These are phyloP conservation scores for Ceratobasidium sp. DNA, from an alignment of 1,284 basidiomycete species.

Conservation along the genomic window DNA sequence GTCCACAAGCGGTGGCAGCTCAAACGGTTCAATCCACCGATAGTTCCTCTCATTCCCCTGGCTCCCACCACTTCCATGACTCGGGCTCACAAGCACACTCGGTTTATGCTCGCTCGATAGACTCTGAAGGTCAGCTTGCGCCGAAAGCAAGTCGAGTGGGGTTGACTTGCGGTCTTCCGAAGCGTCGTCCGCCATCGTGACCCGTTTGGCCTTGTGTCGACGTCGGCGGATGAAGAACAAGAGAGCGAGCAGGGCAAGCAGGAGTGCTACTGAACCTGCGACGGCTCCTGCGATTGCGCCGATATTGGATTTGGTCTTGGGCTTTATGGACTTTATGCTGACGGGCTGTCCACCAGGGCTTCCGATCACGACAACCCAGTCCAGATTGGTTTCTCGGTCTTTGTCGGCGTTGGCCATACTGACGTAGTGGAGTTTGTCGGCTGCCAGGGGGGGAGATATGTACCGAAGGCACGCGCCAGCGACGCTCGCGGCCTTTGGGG, in stretches of 20 bases:
- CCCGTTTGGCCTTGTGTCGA: not conserved
- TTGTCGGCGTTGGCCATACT: constrained; percentile 36
- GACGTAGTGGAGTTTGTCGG: constrained; percentile 15
- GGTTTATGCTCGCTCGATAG: constrained; percentile 16
- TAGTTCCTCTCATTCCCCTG: constrained; percentile 9
- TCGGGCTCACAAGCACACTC: constrained; percentile 16
- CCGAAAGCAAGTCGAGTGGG: constrained; percentile 13
- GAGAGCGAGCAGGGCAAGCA: constrained; percentile 1
- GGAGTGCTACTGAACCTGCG: constrained; percentile 12
- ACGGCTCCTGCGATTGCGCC: constrained; percentile 29
- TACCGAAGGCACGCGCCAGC: constrained; percentile 34
- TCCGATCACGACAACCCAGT: constrained; percentile 33
- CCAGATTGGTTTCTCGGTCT: constrained; percentile 30
- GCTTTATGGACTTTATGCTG: not conserved
- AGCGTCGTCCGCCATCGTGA: not conserved
- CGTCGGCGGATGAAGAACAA: constrained; percentile 25
- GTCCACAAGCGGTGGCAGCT: constrained; percentile 27
- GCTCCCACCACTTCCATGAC: constrained; percentile 19
- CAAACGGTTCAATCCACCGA: constrained; percentile 30
- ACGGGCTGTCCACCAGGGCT: not conserved
- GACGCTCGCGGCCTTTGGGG: not conserved
- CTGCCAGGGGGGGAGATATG: constrained; percentile 29
- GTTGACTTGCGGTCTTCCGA: constrained; percentile 1
- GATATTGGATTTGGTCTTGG: not conserved
- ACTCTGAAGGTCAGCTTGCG: constrained; percentile 1